Evolutionary conservation across 495 filamentous ascomycete species (phyloP), one percentile per base, ranked within the genome.

Genomic region (Jackrogersella minutella): DNA sequence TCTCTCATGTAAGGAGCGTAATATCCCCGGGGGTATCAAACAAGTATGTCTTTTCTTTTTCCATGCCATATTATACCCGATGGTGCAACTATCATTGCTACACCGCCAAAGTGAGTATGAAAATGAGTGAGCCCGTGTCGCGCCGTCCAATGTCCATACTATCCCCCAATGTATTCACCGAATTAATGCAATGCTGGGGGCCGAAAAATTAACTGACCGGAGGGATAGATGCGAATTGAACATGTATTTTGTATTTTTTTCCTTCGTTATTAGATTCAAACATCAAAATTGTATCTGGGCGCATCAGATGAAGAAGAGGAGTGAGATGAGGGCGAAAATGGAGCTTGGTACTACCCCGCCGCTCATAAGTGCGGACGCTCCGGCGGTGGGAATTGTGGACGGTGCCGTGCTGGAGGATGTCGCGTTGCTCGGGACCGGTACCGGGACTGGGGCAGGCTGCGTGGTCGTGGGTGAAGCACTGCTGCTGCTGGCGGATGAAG

Each of bases 201-300:
- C 34, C 10, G 34, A 9, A 57, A 52, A 44, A 52, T 7, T 51
- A 69, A 64, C 16, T 53, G 55, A 36, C 22, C 26, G 57, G 16
- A 69, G 61, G 60, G 66, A 69, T 52, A 56, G 66, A 46, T 57
- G 22, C 22, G 66, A 69, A 69, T 17, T 57, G 56, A 64, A 68
- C 59, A 36, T 43, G 26, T 50, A 39, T 47, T 34, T 49, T 49
- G 16, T 41, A 0, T 17, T 39, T 44, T 47, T 57, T 66, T 26
- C 5, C n/a, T n/a, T 9, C 10, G 1, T 6, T 43, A 49, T 9
- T 52, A 62, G 5, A 30, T 46, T 57, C 22, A 61, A 61, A 50
- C 31, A 69, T 64, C 61, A 64, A 51, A 34, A 19, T 30, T 3
- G 41, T 44, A 8, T 37, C 31, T 40, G 34, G 40, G 33, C 13